phyloP scores from a whole-genome alignment of 2,329 filamentous ascomycete genomes.

The Sclerotiophoma versabilis region DNA sequence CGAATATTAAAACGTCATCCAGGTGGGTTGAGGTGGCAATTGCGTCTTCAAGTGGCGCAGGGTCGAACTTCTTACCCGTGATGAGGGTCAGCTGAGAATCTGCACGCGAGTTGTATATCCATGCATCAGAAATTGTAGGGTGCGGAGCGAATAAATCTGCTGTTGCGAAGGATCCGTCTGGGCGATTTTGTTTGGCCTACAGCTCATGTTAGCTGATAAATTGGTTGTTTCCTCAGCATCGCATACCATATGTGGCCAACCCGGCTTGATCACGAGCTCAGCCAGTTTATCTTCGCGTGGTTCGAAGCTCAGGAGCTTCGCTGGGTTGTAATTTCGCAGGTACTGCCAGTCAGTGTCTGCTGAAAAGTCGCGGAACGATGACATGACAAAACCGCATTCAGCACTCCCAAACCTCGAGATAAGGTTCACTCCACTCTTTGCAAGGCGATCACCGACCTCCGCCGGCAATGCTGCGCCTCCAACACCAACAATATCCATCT shows the following conservation, averaged over 20 bases:
- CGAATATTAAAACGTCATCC: conserved; percentile 67
- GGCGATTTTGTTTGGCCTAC: conserved; percentile 62
- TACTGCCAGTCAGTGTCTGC: conserved; percentile 68
- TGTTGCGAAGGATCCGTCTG: conserved; percentile 68
- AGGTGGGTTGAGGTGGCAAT: conserved; percentile 58
- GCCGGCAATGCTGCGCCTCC: conserved; percentile 66
- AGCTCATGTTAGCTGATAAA: neutral
- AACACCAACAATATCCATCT: conserved; percentile 68
- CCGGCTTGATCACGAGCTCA: conserved; percentile 63
- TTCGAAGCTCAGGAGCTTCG: conserved; percentile 58
- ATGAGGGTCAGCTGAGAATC: conserved; percentile 69
- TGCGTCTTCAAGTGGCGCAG: conserved; percentile 65
- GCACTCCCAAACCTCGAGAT: conserved; percentile 70
- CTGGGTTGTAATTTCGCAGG: conserved; percentile 55
- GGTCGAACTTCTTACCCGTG: conserved; percentile 75
- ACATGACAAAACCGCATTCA: conserved; percentile 71
- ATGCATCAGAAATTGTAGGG: conserved; percentile 59
- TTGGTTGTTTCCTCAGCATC: neutral
- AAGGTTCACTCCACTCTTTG: conserved; percentile 61
- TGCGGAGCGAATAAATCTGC: conserved; percentile 69
- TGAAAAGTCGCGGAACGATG: conserved; percentile 64
- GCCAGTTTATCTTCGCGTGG: conserved; percentile 50
- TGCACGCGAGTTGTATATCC: conserved; percentile 67
- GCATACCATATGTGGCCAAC: conserved; percentile 63
- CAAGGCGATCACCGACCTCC: conserved; percentile 62